These are phyloP conservation scores for Erodium maritimum DNA, from an alignment of 345 rosid genomes.

Conservation along the genomic window DNA sequence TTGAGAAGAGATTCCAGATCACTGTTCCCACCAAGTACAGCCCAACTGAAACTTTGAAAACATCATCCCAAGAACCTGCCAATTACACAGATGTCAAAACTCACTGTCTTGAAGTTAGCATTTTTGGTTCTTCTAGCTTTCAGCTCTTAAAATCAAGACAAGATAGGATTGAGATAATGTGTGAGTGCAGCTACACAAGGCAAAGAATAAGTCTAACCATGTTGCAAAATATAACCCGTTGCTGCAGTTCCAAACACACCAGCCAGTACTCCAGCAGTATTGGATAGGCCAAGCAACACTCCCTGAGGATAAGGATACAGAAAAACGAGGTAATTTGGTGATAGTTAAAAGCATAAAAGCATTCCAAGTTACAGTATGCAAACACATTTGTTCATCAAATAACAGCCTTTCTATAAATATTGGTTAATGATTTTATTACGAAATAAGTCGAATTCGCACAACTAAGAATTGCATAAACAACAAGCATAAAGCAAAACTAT, in stretches of 20 bases:
- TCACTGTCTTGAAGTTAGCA: not conserved
- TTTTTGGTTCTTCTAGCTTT: too few relatives aligned
- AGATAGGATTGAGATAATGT: not conserved
- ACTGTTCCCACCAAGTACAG: constrained; percentile 78
- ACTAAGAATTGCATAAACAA: too few relatives aligned
- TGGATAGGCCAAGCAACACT: constrained; percentile 81
- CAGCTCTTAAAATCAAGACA: not conserved
- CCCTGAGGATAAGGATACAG: constrained; percentile 31
- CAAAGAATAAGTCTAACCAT: constrained; percentile 32
- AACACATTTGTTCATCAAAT: not conserved
- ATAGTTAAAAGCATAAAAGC: too few relatives aligned
- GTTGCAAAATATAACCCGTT: constrained; percentile 86
- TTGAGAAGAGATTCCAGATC: constrained; percentile 78
- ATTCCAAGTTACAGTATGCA: not conserved
- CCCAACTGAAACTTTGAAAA: constrained; percentile 78
- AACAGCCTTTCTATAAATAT: too few relatives aligned
- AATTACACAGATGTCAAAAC: too few relatives aligned
- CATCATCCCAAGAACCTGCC: constrained; percentile 94
- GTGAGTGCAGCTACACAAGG: not conserved
- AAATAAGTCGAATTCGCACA: too few relatives aligned
- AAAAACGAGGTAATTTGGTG: not conserved
- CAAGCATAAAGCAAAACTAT: too few relatives aligned
- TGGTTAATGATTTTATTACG: too few relatives aligned
- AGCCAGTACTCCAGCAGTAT: constrained; percentile 88
- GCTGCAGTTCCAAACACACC: constrained; percentile 95